phyloP scores from a whole-genome alignment of 78 protist genomes.

The Dictyostelium capitatum region DNA sequence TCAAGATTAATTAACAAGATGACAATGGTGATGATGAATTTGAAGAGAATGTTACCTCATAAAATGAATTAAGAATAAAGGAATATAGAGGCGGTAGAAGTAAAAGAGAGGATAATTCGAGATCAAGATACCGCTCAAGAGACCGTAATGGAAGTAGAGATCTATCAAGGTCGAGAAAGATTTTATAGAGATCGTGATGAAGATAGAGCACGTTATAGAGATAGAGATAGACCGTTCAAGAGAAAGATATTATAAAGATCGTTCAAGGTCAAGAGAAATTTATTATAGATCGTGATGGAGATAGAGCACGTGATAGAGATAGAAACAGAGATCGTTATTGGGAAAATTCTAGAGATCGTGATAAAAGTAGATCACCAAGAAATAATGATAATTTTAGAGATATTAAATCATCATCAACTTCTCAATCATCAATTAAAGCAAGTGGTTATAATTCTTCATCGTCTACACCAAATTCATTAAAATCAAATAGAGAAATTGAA shows the following conservation, averaged over 20 bases:
- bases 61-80: too few relatives aligned
- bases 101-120: not conserved
- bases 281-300: not conserved
- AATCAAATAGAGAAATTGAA: slow-evolving; percentile 33
- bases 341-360: not conserved
- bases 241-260: not conserved
- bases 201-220: slow-evolving; percentile 16
- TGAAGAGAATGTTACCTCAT: too few relatives aligned
- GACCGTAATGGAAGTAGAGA: not conserved
- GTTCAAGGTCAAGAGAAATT: slow-evolving; percentile 19
- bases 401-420: not conserved
- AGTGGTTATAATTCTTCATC: not conserved
- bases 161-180: not conserved
- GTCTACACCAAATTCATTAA: not conserved
- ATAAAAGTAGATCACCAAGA: not conserved
- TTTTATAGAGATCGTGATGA: not conserved
- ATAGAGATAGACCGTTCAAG: not conserved
- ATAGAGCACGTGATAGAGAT: slow-evolving; percentile 1
- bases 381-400: slow-evolving; percentile 10
- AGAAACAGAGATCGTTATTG: not conserved
- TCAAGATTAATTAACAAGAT: too few relatives aligned
- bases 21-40: too few relatives aligned
- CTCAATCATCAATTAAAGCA: slow-evolving; percentile 2
- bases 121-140: too few relatives aligned
- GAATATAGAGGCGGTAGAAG: not conserved